Evolutionary conservation across 2,329 filamentous ascomycete genomes (phyloP).

Genomic region (Alternaria incomplexa): DNA sequence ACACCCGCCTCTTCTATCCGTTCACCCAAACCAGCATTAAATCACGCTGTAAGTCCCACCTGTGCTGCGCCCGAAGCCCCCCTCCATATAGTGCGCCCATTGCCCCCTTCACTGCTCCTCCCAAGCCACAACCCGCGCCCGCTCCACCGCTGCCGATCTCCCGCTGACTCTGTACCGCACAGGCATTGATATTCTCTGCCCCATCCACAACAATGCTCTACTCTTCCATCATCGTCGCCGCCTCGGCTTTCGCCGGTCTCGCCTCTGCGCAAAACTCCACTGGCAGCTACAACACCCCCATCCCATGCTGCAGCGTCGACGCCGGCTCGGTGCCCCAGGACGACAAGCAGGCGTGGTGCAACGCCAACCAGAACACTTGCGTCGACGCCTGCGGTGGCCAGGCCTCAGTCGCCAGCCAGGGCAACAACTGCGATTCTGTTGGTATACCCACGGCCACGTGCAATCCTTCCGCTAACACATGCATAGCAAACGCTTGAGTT

Average conservation of each 20-base stretch:
- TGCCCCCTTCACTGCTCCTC: conserved; percentile 9
- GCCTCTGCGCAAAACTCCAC: conserved; percentile 54
- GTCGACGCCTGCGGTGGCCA: conserved; percentile 62
- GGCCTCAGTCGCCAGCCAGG: conserved; percentile 48
- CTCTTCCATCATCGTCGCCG: conserved; percentile 55
- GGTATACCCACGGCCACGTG: conserved; percentile 30
- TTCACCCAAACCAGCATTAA: conserved; percentile 19
- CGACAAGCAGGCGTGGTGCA: conserved; percentile 61
- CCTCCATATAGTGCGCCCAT: conserved; percentile 9
- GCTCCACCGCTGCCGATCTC: conserved; percentile 19
- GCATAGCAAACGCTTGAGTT: conserved; percentile 59
- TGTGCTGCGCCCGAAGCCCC: not conserved
- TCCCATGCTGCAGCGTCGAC: conserved; percentile 53
- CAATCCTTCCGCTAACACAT: conserved; percentile 22
- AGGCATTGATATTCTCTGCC: conserved; percentile 48
- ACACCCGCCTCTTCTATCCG: conserved; percentile 17
- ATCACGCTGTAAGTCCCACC: conserved; percentile 20
- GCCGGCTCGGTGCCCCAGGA: conserved; percentile 47
- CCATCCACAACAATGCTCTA: conserved; percentile 53
- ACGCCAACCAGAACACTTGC: conserved; percentile 65
- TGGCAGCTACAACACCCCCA: conserved; percentile 21
- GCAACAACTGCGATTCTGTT: conserved; percentile 65
- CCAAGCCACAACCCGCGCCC: conserved; percentile 2
- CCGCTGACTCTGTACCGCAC: conserved; percentile 31
- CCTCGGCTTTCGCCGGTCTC: conserved; percentile 54